These are phyloP conservation scores for Candida ulmi DNA, from an alignment of 805 yeast genomes.

Conservation along the genomic window DNA sequence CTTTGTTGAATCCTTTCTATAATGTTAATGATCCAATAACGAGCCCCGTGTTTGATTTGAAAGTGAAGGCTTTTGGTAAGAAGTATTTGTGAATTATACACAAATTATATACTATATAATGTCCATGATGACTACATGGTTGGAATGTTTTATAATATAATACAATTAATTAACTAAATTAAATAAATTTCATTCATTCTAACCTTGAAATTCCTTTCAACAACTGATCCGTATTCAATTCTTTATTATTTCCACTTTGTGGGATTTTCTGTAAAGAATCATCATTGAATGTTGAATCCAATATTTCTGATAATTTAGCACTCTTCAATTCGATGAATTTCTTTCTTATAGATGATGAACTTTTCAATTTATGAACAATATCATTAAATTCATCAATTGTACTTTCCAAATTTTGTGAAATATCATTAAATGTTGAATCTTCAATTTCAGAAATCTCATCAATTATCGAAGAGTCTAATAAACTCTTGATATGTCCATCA, in stretches of 20 bases:
- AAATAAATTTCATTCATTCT: slow-evolving; percentile 14
- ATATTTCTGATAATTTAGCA: slow-evolving; percentile 36
- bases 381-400: slow-evolving; percentile 18
- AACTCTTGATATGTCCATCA: slow-evolving; percentile 19
- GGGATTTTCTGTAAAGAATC: slow-evolving; percentile 27
- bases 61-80: slow-evolving; percentile 65
- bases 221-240: slow-evolving; percentile 26
- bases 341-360: slow-evolving; percentile 14
- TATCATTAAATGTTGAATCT: slow-evolving; percentile 8
- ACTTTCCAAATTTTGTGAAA: slow-evolving; percentile 11
- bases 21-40: slow-evolving; percentile 67
- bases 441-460: slow-evolving; percentile 11
- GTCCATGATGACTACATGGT: too few relatives aligned
- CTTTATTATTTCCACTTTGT: slow-evolving; percentile 18
- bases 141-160: neutral
- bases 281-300: slow-evolving; percentile 37
- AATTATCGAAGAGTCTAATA: slow-evolving; percentile 16
- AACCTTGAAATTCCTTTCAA: slow-evolving; percentile 29
- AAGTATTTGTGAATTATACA: slow-evolving; percentile 51
- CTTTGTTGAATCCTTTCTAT: slow-evolving; percentile 83
- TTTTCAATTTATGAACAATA: slow-evolving; percentile 17
- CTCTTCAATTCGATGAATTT: slow-evolving; percentile 33
- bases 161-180: slow-evolving; percentile 1
- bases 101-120: neutral
- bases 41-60: slow-evolving; percentile 69